Base-by-base conservation (phyloP, 176 grass and related monocot species). In the Aegilops sharonensis region DNA sequence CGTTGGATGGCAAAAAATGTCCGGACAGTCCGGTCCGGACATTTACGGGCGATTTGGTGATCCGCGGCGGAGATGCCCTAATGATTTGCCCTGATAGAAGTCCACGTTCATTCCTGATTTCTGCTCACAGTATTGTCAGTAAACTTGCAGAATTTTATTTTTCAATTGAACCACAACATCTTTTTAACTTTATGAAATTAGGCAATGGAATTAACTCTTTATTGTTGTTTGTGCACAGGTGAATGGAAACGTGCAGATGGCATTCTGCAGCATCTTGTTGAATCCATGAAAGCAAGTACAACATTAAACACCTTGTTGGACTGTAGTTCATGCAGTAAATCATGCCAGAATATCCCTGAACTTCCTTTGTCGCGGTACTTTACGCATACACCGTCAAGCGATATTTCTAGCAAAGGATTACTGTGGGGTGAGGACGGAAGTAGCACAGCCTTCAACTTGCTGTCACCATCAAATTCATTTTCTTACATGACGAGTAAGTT, bases 181-280 rank as follows among this genome's bases (percentile, higher is more conserved):
- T 34, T 64, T 1, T 83, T 63, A 82, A 78, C 50, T 86, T 64
- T 78, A 56, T 79, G 42, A 23, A 83, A 45, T 79, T 70, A 79
- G 15, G 34, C 45, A 64, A n/a, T 32, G 35, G 9, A 65, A 79
- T 78, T 65, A 52, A 74, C 48, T 79, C 42, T 74, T 57, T n/a
- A 68, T 48, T 80, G 13, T 79, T 90, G 20, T 48, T 84, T 89
- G 36, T 79, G 57, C 45, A 18, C 75, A 98, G 96, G 96, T 92
- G 85, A 95, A 78, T 98, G 93, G 96, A 98, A 92, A 89, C 88
- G 77, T 76, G 91, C 40, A 18, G 77, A 91, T 69, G 82, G 74
- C 73, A 86, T 92, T 84, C 79, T 98, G 73, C 83, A 94, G 52
- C 90, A 95, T 86, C 91, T 98, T 87, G 66, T 88, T 83, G 79